These are phyloP conservation scores for Thyridium curvatum DNA, from an alignment of 2,329 filamentous ascomycete species.

Conservation along the genomic window DNA sequence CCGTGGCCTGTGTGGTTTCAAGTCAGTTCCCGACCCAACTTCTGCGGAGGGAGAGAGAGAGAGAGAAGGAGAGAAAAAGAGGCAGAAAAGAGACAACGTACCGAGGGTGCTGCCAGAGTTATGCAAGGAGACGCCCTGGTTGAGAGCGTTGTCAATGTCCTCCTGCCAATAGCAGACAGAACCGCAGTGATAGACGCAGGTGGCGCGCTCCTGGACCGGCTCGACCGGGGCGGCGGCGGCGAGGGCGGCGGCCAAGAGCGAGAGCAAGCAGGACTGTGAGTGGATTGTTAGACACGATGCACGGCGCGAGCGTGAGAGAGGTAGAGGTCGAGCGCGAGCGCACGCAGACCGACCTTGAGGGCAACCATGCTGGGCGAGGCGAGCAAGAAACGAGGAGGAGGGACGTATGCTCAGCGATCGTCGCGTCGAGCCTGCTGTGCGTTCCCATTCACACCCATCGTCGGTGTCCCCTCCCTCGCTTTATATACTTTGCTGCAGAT, in stretches of 20 bases:
- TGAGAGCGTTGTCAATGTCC: slow-evolving; percentile 24
- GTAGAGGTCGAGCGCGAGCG: too few species aligned
- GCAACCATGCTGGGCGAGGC: too few species aligned
- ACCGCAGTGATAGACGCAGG: slow-evolving; percentile 28
- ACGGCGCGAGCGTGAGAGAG: too few species aligned
- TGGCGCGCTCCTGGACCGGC: slow-evolving; percentile 9
- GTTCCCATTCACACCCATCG: too few species aligned
- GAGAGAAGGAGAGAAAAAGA: not conserved
- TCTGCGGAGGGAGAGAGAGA: too few species aligned
- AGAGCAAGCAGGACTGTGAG: slow-evolving; percentile 2
- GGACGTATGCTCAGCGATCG: too few species aligned
- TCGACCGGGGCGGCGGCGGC: slow-evolving; percentile 13
- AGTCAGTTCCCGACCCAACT: slow-evolving; percentile 10
- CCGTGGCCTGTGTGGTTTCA: slow-evolving; percentile 14
- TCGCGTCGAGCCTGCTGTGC: too few species aligned
- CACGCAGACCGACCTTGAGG: too few species aligned
- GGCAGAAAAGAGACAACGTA: slow-evolving; percentile 2
- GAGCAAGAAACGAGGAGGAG: too few species aligned
- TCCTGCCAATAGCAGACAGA: slow-evolving; percentile 26
- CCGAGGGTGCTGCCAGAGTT: slow-evolving; percentile 16
- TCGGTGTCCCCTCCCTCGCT: too few species aligned
- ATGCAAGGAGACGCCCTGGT: slow-evolving; percentile 24
- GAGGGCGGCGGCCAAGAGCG: slow-evolving; percentile 11
- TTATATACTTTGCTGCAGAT: too few species aligned
- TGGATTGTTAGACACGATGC: too few species aligned